phyloP scores from a whole-genome alignment of 148 eudicot species.

The Chenopodium formosanum region DNA sequence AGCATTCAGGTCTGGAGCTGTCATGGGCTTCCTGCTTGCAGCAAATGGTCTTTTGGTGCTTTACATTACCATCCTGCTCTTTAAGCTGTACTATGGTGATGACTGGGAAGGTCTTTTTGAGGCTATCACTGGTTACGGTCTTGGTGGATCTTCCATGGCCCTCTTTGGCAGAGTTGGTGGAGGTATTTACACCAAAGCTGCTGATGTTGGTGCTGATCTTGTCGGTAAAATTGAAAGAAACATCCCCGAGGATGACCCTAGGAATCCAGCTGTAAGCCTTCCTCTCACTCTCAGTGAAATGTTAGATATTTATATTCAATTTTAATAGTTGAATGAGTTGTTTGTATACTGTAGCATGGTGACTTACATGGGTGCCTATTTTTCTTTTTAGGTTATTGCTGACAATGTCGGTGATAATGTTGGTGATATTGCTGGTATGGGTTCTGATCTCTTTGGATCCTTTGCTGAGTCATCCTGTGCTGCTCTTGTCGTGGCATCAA shows the following conservation, averaged over 20 bases:
- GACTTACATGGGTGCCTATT: neutral
- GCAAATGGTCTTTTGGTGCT: constrained; percentile 88
- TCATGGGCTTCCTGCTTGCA: constrained; percentile 95
- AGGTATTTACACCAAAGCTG: constrained; percentile 92
- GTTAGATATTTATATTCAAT: neutral
- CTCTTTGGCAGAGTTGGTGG: constrained; percentile 96
- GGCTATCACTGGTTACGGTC: constrained; percentile 91
- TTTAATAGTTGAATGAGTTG: neutral
- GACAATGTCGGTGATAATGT: constrained; percentile 97
- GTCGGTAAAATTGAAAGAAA: constrained; percentile 91
- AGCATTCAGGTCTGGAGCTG: constrained; percentile 97
- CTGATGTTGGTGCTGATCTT: constrained; percentile 97
- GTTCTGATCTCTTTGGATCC: constrained; percentile 94
- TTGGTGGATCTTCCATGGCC: constrained; percentile 97
- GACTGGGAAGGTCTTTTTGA: constrained; percentile 96
- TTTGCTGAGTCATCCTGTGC: constrained; percentile 97
- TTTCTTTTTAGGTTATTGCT: constrained; percentile 71
- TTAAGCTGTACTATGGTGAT: constrained; percentile 87
- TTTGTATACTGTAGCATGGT: neutral
- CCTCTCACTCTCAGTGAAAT: neutral
- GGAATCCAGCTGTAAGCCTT: constrained; percentile 79
- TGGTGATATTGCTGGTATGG: constrained; percentile 98
- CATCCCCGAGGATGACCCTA: constrained; percentile 94
- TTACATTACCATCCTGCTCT: constrained; percentile 67
- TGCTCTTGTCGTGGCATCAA: constrained; percentile 90